These are phyloP conservation scores for Panaeolus papilionaceus DNA, from an alignment of 768 basidiomycete species.

Conservation along the genomic window DNA sequence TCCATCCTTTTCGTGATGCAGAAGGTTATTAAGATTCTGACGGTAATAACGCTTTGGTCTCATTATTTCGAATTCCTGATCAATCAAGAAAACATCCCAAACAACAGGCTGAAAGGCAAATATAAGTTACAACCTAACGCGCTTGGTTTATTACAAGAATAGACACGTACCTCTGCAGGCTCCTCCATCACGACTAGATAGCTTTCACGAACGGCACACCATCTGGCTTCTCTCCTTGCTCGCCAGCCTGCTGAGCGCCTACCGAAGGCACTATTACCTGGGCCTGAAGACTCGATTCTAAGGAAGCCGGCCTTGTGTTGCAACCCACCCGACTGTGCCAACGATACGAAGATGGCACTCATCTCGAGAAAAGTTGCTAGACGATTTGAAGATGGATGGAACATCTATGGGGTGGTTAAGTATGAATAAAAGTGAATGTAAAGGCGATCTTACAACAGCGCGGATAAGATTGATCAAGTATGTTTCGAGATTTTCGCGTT, in stretches of 20 bases:
- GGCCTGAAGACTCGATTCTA: constrained; percentile 58
- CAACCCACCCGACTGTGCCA: constrained; percentile 81
- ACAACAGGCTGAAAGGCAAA: constrained; percentile 62
- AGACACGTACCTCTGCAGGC: constrained; percentile 73
- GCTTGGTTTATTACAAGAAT: neutral
- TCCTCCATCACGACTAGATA: constrained; percentile 89
- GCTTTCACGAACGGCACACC: constrained; percentile 93
- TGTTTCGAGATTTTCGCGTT: constrained; percentile 83
- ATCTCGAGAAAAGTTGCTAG: constrained; percentile 92
- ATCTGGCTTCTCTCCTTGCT: constrained; percentile 71
- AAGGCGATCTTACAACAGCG: constrained; percentile 72
- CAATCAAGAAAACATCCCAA: constrained; percentile 94
- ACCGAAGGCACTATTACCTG: constrained; percentile 62
- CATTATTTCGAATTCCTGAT: constrained; percentile 87
- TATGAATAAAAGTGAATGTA: neutral
- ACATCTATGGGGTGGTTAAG: constrained; percentile 67
- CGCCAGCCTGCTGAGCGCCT: constrained; percentile 67
- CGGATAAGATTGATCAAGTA: constrained; percentile 90
- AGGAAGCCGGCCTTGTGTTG: constrained; percentile 94
- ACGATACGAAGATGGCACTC: constrained; percentile 81
- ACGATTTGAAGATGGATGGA: constrained; percentile 91
- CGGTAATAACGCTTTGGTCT: constrained; percentile 91
- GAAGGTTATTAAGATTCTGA: constrained; percentile 72
- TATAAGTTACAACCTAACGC: neutral
- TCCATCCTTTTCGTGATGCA: constrained; percentile 46